These are phyloP conservation scores for Candida boleticola DNA, from an alignment of 805 yeast species.

Conservation along the genomic window DNA sequence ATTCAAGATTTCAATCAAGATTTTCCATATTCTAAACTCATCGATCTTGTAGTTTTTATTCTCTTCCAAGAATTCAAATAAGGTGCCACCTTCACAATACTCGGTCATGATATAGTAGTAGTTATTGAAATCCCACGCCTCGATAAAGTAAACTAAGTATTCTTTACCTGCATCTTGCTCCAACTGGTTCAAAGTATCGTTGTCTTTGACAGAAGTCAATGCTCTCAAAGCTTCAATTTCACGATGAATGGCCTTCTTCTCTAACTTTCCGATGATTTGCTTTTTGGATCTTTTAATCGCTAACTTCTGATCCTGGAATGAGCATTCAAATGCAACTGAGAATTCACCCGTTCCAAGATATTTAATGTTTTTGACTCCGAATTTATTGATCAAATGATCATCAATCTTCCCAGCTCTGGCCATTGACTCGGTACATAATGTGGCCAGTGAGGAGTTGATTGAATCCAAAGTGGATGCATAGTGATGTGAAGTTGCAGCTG, in stretches of 20 bases:
- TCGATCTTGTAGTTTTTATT: conserved; percentile 75
- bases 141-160: conserved; percentile 72
- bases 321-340: conserved; percentile 81
- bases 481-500: conserved; percentile 1
- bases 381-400: conserved; percentile 45
- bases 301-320: conserved; percentile 62
- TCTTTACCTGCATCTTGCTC: conserved; percentile 66
- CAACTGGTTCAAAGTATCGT: conserved; percentile 26
- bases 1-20: conserved; percentile 74
- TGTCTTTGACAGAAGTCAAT: conserved; percentile 37
- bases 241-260: conserved; percentile 60
- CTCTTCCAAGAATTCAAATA: conserved; percentile 76
- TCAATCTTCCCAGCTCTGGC: conserved; percentile 23
- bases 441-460: conserved; percentile 19
- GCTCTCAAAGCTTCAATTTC: conserved; percentile 71
- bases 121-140: conserved; percentile 80
- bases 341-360: conserved; percentile 85
- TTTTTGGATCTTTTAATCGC: conserved; percentile 88
- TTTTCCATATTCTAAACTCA: conserved; percentile 98
- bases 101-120: conserved; percentile 91
- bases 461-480: conserved; percentile 13
- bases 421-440: conserved; percentile 11
- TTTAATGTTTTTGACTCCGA: conserved; percentile 57
- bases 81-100: conserved; percentile 89
- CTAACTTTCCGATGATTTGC: conserved; percentile 50